These are phyloP conservation scores for Diaporthe sp. DNA, from an alignment of 2,329 filamentous ascomycete species.

Conservation along the genomic window DNA sequence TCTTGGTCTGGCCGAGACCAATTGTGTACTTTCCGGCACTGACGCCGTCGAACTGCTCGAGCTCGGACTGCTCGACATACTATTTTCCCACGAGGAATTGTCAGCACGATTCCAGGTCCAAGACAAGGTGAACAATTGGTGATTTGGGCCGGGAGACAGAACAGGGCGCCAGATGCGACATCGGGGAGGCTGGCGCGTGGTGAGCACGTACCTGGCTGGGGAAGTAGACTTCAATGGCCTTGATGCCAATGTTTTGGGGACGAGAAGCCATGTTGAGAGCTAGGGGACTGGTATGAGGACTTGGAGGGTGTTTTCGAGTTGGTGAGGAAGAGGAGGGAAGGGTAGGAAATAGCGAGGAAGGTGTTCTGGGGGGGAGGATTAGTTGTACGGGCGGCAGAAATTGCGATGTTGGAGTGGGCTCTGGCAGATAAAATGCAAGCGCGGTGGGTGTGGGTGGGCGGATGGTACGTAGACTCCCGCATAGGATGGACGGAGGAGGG, in stretches of 20 bases:
- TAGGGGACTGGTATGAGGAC: slow-evolving; percentile 25
- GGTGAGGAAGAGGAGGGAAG: slow-evolving; percentile 18
- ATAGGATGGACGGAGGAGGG: slow-evolving; percentile 5
- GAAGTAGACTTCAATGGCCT: slow-evolving; percentile 93
- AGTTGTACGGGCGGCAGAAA: slow-evolving; percentile 33
- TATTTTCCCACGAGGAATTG: slow-evolving; percentile 52
- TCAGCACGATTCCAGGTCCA: slow-evolving; percentile 10
- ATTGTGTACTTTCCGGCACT: slow-evolving; percentile 89
- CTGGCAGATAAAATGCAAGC: slow-evolving; percentile 34
- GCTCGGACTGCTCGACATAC: slow-evolving; percentile 87
- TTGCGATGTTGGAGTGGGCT: slow-evolving; percentile 35
- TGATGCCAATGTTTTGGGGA: slow-evolving; percentile 91
- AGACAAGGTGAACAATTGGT: neutral
- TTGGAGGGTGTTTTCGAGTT: neutral
- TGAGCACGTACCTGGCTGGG: slow-evolving; percentile 79
- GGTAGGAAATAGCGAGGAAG: slow-evolving; percentile 18
- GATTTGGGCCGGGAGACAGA: neutral
- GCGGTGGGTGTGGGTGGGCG: slow-evolving; percentile 29
- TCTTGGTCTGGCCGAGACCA: slow-evolving; percentile 90
- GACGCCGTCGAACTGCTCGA: slow-evolving; percentile 90
- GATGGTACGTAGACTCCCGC: slow-evolving; percentile 13
- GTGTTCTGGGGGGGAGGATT: slow-evolving; percentile 9
- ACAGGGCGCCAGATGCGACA: slow-evolving; percentile 1
- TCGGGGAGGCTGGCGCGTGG: neutral
- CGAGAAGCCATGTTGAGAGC: slow-evolving; percentile 75